Evolutionary conservation across 2,329 filamentous ascomycete species (phyloP), one percentile per base, ranked within the genome.

Genomic region (Metarhizium album): DNA sequence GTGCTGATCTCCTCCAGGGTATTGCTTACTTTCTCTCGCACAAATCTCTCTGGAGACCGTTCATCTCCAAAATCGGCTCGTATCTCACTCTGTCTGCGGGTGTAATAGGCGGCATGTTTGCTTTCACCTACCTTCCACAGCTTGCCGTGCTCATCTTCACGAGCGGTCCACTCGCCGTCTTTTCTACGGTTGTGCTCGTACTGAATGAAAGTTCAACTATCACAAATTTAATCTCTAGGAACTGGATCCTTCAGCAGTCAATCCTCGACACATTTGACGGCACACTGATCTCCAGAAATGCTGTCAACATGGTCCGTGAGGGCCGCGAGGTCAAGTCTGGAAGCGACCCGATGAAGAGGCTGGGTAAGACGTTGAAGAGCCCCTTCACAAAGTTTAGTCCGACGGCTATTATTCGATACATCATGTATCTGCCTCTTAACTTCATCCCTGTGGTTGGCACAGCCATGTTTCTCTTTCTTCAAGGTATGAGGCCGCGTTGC

Each of bases 371-470:
- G 7, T 57, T 82, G 49, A 81, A 79, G 65, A 76, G 59, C 45
- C 79, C 79, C 0, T 80, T 83, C 57, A 68, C 73, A 22, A 74
- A 72, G 54, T 80, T 79, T 58, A 75, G 74, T 27, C 74, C 74
- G 27, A 79, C 74, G 59, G 82, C 84, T 7, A 67, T 95, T 43
- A 70, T 95, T 38, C 76, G 87, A 54, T 91, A 91, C 60, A 64
- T 95, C 55, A 79, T 96, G 70, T 93, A 94, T 64, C 74, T 95
- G 42, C 90, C 91, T 11, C 75, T 97, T 54, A 97, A 96, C 71
- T 90, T 95, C 64, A 90, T 97, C 48, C 91, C 91, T 0, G 77
- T 96, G 0, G 80, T 95, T 18, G 91, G 91, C 5, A 95, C 90
- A 0, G 71, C 83, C 7, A 71, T 90, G 4, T 97, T 95, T 66